These are phyloP conservation scores for Calophaca sinica DNA, from an alignment of 306 rosid species.

Conservation along the genomic window DNA sequence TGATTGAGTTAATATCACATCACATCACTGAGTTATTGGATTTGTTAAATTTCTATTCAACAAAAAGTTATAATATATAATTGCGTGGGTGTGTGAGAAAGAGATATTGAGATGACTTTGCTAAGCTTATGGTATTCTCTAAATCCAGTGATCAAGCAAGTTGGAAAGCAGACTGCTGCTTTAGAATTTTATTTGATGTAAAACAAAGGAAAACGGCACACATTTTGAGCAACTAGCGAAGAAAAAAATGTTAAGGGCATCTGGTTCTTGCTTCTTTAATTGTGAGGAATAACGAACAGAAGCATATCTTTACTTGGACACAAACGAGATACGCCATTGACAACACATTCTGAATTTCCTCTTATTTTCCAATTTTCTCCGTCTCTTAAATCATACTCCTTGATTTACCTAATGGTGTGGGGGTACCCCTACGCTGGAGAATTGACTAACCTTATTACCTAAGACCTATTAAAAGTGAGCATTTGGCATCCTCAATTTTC, in stretches of 20 bases:
- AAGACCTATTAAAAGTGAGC: constrained; percentile 32
- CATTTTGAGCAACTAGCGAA: no score
- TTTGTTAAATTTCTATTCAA: no score
- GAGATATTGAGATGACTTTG: no score
- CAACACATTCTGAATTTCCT: background rate
- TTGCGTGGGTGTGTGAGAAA: no score
- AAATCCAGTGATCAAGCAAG: no score
- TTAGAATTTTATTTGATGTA: no score
- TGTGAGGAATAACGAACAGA: constrained; percentile 41
- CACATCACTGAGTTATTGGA: no score
- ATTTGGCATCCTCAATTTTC: background rate
- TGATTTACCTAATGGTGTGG: constrained; percentile 16
- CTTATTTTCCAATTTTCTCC: constrained; percentile 29
- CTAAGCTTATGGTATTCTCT: no score
- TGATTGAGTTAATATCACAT: no score
- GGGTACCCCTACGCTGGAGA: constrained; percentile 14
- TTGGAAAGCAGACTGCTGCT: no score
- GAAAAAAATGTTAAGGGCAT: constrained; percentile 36
- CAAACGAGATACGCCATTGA: constrained; percentile 34
- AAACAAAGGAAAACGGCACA: no score
- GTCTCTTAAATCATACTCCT: constrained; percentile 23
- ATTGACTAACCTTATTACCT: constrained; percentile 27
- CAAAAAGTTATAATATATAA: no score
- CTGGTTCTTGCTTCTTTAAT: constrained; percentile 45
- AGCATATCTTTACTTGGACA: constrained; percentile 39